These are phyloP conservation scores for Kuraishia hungarica DNA, from an alignment of 805 yeast genomes.

Conservation along the genomic window DNA sequence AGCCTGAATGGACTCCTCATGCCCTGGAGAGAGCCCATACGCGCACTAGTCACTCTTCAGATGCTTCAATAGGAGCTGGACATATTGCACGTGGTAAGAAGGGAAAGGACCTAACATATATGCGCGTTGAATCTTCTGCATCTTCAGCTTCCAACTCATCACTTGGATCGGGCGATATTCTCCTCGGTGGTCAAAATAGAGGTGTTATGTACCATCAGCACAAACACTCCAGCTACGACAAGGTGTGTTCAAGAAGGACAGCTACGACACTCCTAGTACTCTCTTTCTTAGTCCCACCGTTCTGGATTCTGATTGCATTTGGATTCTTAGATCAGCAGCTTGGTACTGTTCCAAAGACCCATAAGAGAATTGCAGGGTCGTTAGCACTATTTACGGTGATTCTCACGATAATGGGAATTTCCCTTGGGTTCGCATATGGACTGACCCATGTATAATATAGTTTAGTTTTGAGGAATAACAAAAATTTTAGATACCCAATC, in stretches of 20 bases:
- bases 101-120: slow-evolving; percentile 2
- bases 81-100: slow-evolving; percentile 1
- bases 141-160: slow-evolving; percentile 4
- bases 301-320: slow-evolving; percentile 17
- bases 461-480: too few relatives aligned
- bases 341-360: slow-evolving; percentile 13
- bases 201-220: slow-evolving; percentile 1
- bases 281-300: slow-evolving; percentile 19
- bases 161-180: neutral
- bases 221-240: slow-evolving; percentile 4
- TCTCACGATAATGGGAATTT: slow-evolving; percentile 14
- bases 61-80: neutral
- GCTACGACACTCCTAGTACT: slow-evolving; percentile 12
- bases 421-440: slow-evolving; percentile 19
- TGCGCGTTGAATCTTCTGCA: slow-evolving; percentile 4
- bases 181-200: slow-evolving; percentile 2
- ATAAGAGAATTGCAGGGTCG: slow-evolving; percentile 14
- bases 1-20: neutral
- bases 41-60: neutral
- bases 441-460: neutral
- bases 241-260: slow-evolving; percentile 7
- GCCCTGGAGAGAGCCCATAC: neutral
- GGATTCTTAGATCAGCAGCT: slow-evolving; percentile 18
- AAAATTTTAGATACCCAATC: too few relatives aligned
- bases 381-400: slow-evolving; percentile 11